phyloP scores from a whole-genome alignment of 2,329 filamentous ascomycete species.

The Penicillium corylophilum region DNA sequence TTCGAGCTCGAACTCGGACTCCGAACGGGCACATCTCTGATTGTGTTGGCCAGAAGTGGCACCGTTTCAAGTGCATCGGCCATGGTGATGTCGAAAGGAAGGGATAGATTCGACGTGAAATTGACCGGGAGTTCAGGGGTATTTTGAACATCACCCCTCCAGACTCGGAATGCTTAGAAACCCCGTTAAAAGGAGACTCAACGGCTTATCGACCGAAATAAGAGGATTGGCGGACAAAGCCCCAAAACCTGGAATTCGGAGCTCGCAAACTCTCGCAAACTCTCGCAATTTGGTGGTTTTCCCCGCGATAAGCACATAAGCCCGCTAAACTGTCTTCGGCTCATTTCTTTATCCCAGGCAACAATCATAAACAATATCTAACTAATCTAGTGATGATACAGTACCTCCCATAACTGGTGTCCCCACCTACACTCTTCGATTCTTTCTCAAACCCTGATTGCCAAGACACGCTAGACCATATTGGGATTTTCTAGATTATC shows the following conservation, averaged over 20 bases:
- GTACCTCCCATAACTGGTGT: no score
- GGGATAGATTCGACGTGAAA: not conserved
- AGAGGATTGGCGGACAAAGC: not conserved
- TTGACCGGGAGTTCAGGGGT: not conserved
- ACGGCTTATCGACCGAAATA: not conserved
- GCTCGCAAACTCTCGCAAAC: no score
- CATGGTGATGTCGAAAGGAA: not conserved
- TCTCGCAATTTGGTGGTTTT: not conserved
- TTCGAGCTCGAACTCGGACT: constrained; percentile 3
- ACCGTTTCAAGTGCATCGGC: constrained; percentile 1
- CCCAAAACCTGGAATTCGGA: not conserved
- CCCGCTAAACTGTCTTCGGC: not conserved
- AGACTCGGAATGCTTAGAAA: not conserved
- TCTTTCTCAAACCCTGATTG: no score
- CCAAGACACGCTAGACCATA: no score
- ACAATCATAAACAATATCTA: not conserved
- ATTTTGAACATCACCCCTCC: no score
- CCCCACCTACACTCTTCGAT: no score
- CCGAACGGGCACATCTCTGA: not conserved
- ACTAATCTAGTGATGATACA: no score
- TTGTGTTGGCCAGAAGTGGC: constrained; percentile 6
- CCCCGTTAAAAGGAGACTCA: not conserved
- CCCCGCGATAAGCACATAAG: not conserved
- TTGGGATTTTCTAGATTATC: no score
- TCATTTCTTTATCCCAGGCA: not conserved